Conservation (phyloP, 164 flowering plant species). For the Liquidambar formosana region DNA sequence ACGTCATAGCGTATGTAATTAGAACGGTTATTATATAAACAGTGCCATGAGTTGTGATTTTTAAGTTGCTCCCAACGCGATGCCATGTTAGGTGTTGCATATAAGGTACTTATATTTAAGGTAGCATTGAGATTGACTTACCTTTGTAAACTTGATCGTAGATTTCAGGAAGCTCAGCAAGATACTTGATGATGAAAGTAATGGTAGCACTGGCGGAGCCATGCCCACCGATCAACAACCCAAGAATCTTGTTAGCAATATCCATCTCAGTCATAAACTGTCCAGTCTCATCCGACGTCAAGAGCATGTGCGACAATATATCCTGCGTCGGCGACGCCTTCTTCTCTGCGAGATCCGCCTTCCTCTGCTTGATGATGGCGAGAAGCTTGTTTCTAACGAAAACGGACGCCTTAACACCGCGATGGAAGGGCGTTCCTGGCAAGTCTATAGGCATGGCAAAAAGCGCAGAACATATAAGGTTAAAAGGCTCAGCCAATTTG, state of each 20-base stretch:
- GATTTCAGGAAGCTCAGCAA: too few relatives aligned
- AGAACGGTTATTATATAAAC: too few relatives aligned
- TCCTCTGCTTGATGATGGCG: slow-evolving; percentile 37
- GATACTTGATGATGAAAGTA: too few relatives aligned
- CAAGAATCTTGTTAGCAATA: slow-evolving; percentile 54
- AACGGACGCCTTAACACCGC: slow-evolving; percentile 37
- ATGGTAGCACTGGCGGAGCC: slow-evolving; percentile 56
- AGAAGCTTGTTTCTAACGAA: slow-evolving; percentile 33
- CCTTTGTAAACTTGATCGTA: slow-evolving; percentile 39
- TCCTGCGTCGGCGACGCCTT: too few relatives aligned
- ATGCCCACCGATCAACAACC: slow-evolving; percentile 54
- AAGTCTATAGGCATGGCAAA: slow-evolving; percentile 43
- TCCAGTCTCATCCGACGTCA: slow-evolving; percentile 34
- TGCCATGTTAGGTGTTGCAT: too few relatives aligned
- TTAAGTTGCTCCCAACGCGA: too few relatives aligned
- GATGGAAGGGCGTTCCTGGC: slow-evolving; percentile 49
- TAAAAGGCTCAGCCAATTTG: slow-evolving; percentile 30
- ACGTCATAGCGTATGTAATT: too few relatives aligned
- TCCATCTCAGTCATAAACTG: slow-evolving; percentile 45
- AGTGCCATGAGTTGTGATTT: too few relatives aligned
- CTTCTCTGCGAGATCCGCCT: slow-evolving; percentile 25
- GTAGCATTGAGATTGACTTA: slow-evolving; percentile 14
- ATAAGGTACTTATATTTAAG: too few relatives aligned
- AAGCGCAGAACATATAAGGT: slow-evolving; percentile 29
- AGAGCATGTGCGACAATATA: slow-evolving; percentile 48